Evolutionary conservation across 805 yeast genomes (phyloP).

Genomic region (Kodamaea leandrae): DNA sequence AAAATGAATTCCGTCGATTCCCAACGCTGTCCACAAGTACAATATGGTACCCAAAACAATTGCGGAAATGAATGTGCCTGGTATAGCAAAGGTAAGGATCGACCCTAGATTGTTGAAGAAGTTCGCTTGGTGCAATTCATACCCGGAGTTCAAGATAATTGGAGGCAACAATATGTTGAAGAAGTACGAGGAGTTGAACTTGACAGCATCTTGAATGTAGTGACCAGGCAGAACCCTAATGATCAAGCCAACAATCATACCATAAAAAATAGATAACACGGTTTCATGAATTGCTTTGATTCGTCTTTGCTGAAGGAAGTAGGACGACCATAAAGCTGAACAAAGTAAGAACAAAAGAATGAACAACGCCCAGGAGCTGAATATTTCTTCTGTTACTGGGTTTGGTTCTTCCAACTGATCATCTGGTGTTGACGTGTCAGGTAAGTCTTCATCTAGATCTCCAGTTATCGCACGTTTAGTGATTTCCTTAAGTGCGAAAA

Average conservation of each 20-base stretch:
- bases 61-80: conserved; percentile 93
- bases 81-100: conserved; percentile 90
- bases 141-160: conserved; percentile 92
- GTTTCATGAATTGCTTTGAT: conserved; percentile 98
- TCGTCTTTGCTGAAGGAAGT: conserved; percentile 84
- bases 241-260: conserved; percentile 91
- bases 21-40: conserved; percentile 86
- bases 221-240: conserved; percentile 94
- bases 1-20: conserved; percentile 81
- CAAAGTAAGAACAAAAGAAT: conserved; percentile 77
- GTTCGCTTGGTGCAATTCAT: conserved; percentile 93
- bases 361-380: conserved; percentile 95
- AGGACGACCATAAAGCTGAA: conserved; percentile 92
- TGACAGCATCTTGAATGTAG: conserved; percentile 94
- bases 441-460: conserved; percentile 32
- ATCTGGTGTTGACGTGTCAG: conserved; percentile 46
- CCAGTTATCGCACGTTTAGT: conserved; percentile 32
- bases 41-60: conserved; percentile 85
- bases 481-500: conserved; percentile 26
- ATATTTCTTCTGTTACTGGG: conserved; percentile 92
- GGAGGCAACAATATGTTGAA: conserved; percentile 95
- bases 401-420: conserved; percentile 60
- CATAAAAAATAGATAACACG: conserved; percentile 91
- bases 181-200: conserved; percentile 90
- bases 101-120: conserved; percentile 91